Conservation (phyloP, 192 early-diverging fungal species). For the Lobosporangium transversale region DNA sequence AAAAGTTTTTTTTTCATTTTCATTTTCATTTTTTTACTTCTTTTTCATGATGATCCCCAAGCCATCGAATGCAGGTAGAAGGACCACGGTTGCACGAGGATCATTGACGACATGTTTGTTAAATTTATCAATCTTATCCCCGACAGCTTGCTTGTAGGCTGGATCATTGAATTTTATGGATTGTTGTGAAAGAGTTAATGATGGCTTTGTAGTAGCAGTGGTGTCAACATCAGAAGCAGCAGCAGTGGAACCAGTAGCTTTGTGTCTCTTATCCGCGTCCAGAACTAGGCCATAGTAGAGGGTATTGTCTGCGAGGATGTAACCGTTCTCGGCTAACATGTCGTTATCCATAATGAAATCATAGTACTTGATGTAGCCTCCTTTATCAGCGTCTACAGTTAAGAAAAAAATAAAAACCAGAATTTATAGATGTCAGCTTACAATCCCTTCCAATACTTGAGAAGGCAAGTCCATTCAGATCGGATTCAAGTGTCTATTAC, state of each 20-base stretch:
- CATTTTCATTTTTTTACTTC: too few species aligned
- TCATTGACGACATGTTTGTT: slow-evolving; percentile 72
- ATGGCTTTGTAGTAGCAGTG: background rate
- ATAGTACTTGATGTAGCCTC: slow-evolving; percentile 70
- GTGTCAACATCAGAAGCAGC: background rate
- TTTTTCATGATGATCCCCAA: slow-evolving; percentile 53
- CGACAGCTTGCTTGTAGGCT: slow-evolving; percentile 26
- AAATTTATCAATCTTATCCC: slow-evolving; percentile 61
- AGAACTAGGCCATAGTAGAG: slow-evolving; percentile 18
- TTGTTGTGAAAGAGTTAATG: background rate
- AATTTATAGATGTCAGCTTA: background rate
- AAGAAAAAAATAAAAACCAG: background rate
- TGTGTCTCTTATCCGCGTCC: slow-evolving; percentile 7
- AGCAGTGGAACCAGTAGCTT: background rate
- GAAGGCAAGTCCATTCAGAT: too few species aligned
- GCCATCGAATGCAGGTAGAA: slow-evolving; percentile 76
- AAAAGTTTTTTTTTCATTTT: too few species aligned
- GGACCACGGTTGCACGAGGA: slow-evolving; percentile 62
- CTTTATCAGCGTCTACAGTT: slow-evolving; percentile 74
- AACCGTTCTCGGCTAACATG: slow-evolving; percentile 63
- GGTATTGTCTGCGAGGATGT: slow-evolving; percentile 76
- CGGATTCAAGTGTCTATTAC: too few species aligned
- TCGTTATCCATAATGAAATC: slow-evolving; percentile 69
- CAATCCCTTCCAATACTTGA: background rate
- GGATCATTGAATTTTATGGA: background rate